phyloP scores from a whole-genome alignment of 2,329 filamentous ascomycete species.

The Cercospora janseana region DNA sequence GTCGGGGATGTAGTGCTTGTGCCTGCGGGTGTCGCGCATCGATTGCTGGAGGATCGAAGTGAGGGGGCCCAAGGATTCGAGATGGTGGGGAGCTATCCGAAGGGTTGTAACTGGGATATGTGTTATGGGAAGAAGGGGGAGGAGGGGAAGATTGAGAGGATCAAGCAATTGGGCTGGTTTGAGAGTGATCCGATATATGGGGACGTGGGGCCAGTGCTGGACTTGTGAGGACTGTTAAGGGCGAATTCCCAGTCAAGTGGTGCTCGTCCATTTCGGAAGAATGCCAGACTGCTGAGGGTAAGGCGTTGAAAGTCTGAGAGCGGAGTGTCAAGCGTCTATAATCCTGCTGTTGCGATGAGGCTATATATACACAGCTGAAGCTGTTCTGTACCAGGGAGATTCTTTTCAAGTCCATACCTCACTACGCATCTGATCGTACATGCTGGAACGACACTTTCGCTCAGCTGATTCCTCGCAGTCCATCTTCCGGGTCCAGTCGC shows the following conservation, averaged over 20 bases:
- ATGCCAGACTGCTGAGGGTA: no score
- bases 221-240: conserved; percentile 36
- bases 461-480: conserved; percentile 24
- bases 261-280: no score
- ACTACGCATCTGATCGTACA: conserved; percentile 11
- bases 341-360: not conserved
- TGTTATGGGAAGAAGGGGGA: conserved; percentile 63
- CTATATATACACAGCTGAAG: conserved; percentile 13
- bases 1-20: conserved; percentile 64
- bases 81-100: conserved; percentile 68
- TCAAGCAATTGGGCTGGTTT: conserved; percentile 57
- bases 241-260: no score
- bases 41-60: conserved; percentile 60
- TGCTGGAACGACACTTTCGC: not conserved
- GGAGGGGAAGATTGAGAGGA: conserved; percentile 51
- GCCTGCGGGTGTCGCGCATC: conserved; percentile 65
- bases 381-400: not conserved
- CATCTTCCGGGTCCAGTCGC: conserved; percentile 26
- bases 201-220: conserved; percentile 52
- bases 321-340: no score
- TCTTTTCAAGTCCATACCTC: not conserved
- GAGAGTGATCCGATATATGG: conserved; percentile 61
- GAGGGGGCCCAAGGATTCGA: conserved; percentile 56
- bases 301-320: not conserved
- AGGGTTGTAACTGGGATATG: conserved; percentile 64